Evolutionary conservation across 352 stramenopile genomes (phyloP), one percentile per base, ranked within the genome.

Genomic region (Phytopythium kandeliae): DNA sequence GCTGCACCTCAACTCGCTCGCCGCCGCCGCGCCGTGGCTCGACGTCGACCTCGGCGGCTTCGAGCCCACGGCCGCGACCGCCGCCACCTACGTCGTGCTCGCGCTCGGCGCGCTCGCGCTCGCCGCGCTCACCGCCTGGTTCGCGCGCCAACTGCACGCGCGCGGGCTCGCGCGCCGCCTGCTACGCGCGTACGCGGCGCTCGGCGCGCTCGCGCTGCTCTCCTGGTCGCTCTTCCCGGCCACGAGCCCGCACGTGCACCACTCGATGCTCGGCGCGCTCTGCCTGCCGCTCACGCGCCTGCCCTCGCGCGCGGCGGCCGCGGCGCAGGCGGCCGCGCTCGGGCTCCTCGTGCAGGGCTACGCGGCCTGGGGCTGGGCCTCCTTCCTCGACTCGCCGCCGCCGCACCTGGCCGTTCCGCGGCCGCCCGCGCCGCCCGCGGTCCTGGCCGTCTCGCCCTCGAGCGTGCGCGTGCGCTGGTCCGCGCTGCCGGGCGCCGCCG

Each of bases 281-380:
- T 37, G 90, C 10, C 53, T 93, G 16, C 79, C 82, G n/a, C 51
- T 90, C 34, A 93, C 82, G n/a, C 65, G 66, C 3, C 87, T 87
- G 48, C 54, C 79, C 15, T 85, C 69, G 22, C 72, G 57, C 16
- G 45, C 73, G n/a, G 78, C 82, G 15, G 76, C 74, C 0, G 58
- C 70, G 15, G 64, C 72, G 12, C 82, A 93, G 62, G 69, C 75
- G 0, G 55, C 60, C 6, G 60, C 64, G 19, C 60, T 93, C 2
- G 82, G 79, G 0, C 62, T 59, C 24, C 91, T 90, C 35, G 63
- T 91, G 7, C 79, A 93, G 42, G 82, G 82, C 45, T 91, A 91
- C 28, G 63, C 79, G 0, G 77, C 76, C 0, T 93, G 79, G 79
- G 82, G 82, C 1, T 93, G 82, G 82, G 52, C 46, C 16, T 72